Evolutionary conservation across 305 asterid species (phyloP).

Genomic region (Coffea humblotiana): DNA sequence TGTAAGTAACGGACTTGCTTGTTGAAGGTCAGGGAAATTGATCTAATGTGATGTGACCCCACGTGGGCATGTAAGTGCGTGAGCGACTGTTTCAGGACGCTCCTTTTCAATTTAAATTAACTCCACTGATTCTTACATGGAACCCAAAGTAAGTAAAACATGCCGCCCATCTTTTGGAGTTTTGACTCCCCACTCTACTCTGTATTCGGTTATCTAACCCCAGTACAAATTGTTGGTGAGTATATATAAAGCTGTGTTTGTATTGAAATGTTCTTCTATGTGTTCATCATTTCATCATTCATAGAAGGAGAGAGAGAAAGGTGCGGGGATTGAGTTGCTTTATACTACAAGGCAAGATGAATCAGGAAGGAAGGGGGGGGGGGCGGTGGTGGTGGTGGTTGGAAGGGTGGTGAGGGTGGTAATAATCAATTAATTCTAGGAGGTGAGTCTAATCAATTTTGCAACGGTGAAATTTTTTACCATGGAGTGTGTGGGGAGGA

Average conservation of each 20-base stretch:
- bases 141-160: slow-evolving; percentile 33
- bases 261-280: not conserved
- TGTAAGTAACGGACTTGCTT: slow-evolving; percentile 62
- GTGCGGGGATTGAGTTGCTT: not conserved
- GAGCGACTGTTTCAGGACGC: slow-evolving; percentile 17
- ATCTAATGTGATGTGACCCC: slow-evolving; percentile 33
- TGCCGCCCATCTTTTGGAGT: not conserved
- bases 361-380: not conserved
- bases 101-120: not conserved
- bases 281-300: not conserved
- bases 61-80: slow-evolving; percentile 28
- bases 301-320: not conserved
- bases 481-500: not conserved
- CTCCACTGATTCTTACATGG: slow-evolving; percentile 14
- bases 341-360: not conserved
- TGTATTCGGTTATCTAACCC: not conserved
- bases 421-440: too few species aligned
- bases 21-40: slow-evolving; percentile 25
- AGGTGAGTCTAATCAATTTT: not conserved
- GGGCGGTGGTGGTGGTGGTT: not conserved
- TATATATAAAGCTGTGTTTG: not conserved
- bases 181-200: slow-evolving; percentile 4
- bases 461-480: not conserved
- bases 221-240: not conserved
- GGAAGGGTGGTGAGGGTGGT: not conserved